Percentiles rank a stretch among this genome's conserved stretches.
These are phyloP conservation scores for Yamadazyma kitorensis DNA, from an alignment of 805 yeast genomes.

Conservation along the genomic window DNA sequence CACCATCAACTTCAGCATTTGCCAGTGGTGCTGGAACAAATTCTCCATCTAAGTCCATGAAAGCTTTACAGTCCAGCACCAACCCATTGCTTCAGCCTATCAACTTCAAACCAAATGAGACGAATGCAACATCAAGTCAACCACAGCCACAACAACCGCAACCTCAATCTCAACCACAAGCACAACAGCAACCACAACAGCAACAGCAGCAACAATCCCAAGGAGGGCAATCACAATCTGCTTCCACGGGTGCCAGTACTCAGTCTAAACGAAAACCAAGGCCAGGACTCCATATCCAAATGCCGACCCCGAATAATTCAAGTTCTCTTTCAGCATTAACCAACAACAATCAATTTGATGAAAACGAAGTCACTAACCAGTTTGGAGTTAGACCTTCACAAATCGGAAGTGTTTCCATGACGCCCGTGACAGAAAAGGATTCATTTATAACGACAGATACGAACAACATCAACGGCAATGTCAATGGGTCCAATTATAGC, in stretches of 20 bases:
- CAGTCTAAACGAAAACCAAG: conserved; percentile 12
- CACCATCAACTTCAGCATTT: conserved; percentile 18
- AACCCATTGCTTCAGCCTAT: conserved; percentile 56
- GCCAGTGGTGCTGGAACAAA: conserved; percentile 18
- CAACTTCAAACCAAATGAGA: conserved; percentile 36
- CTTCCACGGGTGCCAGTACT: background rate
- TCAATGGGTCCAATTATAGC: conserved; percentile 1
- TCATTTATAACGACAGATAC: conserved; percentile 9
- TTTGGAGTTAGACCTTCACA: conserved; percentile 61
- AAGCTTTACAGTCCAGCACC: conserved; percentile 44
- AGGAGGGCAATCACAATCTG: background rate
- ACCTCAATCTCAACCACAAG: background rate
- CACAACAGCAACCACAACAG: background rate
- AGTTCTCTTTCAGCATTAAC: conserved; percentile 37
- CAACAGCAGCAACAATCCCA: conserved; percentile 1
- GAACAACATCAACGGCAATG: background rate
- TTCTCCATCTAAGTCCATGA: conserved; percentile 46
- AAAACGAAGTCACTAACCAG: conserved; percentile 55
- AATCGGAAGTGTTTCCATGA: conserved; percentile 65
- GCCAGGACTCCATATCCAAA: conserved; percentile 56
- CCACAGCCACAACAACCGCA: background rate
- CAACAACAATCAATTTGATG: conserved; percentile 23
- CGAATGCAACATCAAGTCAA: background rate
- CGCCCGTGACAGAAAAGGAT: conserved; percentile 70
- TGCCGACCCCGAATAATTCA: conserved; percentile 64